phyloP scores from a whole-genome alignment of 2,329 filamentous ascomycete species.

The Fusarium nelsonii region DNA sequence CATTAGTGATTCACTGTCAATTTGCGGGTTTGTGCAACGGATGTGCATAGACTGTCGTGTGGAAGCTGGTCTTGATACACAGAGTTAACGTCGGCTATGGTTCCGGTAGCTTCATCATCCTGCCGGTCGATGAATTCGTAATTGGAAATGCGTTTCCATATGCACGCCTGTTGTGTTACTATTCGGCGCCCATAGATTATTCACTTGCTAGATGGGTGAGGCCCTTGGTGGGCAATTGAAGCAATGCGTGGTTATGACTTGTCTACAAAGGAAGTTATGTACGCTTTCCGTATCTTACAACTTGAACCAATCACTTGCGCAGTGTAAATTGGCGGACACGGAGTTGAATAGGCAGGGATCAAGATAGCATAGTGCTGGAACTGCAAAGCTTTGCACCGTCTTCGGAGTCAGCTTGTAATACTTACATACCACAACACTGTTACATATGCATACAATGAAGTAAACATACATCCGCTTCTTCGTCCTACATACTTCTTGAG shows the following conservation, averaged over 20 bases:
- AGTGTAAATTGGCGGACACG: background rate
- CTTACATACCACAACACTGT: background rate
- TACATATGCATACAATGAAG: background rate
- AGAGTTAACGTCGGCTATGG: background rate
- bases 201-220: fast-evolving
- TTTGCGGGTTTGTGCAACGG: background rate
- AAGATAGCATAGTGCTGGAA: background rate
- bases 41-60: background rate
- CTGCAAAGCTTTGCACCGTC: background rate
- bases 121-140: background rate
- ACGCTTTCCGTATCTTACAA: background rate
- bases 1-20: background rate
- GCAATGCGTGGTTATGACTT: background rate
- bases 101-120: background rate
- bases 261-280: background rate
- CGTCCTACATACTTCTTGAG: background rate
- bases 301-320: too few species aligned
- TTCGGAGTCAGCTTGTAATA: background rate
- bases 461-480: background rate
- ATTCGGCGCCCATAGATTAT: too few species aligned
- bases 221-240: background rate
- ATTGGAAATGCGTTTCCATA: background rate
- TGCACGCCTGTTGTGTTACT: background rate
- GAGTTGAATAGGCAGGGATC: background rate
- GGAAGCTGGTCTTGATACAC: background rate